Evolutionary conservation across 2,329 filamentous ascomycete genomes (phyloP), one percentile per base, ranked within the genome.

Genomic region (Lecanosticta acicola): DNA sequence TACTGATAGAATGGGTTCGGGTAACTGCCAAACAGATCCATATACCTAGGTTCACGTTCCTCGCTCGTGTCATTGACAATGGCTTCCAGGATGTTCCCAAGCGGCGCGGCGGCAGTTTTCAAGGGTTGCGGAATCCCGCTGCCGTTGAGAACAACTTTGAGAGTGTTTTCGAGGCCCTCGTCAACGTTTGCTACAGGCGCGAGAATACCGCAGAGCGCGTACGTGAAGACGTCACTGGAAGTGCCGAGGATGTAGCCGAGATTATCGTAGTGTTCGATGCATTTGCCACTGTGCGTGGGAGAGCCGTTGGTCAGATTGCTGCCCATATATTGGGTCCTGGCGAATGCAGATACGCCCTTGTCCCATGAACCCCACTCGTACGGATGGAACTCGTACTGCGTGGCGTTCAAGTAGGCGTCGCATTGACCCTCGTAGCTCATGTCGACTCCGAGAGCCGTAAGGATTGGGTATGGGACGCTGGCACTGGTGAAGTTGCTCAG

Each of bases 281-380:
- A 68, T 64, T 70, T 57, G 73, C 72, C 50, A 2, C 50, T 39
- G 9, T 48, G 41, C 8, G 50, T 59, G 2, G 70, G 64, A 2
- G 49, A 36, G 52, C 81, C 82, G 40, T 69, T 67, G 51, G 66
- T 66, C 50, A 84, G 76, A 49, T 74, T 70, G 39, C 79, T 80
- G 20, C 79, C 82, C 19, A 83, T 71, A 59, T 80, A 85, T 45
- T 71, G 64, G 1, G 77, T 78, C 3, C 74, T 76, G 8, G 71
- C 77, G 58, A 85, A 85, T 32, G 79, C 80, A 36, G 68, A 71
- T 5, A 81, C 71, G 8, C 76, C 78, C 0, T 68, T 67, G 60
- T 85, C 82, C 68, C 76, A 84, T 14, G 73, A 76, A 50, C 83
- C 83, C 51, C 84, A 78, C 61, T 85, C 82, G 65, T 74, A 84